These are phyloP conservation scores for Ustilago cynodontis DNA, from an alignment of 1,284 basidiomycete genomes.

Conservation along the genomic window DNA sequence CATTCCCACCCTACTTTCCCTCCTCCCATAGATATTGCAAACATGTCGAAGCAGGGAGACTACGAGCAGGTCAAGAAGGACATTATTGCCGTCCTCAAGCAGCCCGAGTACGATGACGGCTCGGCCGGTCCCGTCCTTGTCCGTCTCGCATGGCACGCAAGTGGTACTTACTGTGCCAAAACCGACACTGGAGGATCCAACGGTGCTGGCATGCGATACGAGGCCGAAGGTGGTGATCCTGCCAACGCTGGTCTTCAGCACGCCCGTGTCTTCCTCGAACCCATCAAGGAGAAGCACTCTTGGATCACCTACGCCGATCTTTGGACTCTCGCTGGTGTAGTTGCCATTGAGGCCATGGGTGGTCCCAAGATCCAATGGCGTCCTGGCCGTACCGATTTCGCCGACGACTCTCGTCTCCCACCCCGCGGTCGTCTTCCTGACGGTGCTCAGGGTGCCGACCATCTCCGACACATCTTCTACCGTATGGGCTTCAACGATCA, in stretches of 20 bases:
- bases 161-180: constrained; percentile 68
- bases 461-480: constrained; percentile 73
- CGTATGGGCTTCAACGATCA: constrained; percentile 74
- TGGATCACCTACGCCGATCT: constrained; percentile 74
- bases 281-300: constrained; percentile 73
- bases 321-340: constrained; percentile 72
- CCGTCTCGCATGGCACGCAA: constrained; percentile 68
- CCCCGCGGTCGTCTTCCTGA: constrained; percentile 73
- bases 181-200: constrained; percentile 73
- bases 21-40: no score
- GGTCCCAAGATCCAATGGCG: constrained; percentile 72
- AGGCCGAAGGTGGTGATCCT: constrained; percentile 70
- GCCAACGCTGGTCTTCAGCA: constrained; percentile 72
- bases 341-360: constrained; percentile 73
- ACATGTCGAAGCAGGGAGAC: constrained; percentile 58
- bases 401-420: constrained; percentile 67
- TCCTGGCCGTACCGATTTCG: constrained; percentile 73
- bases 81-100: constrained; percentile 64
- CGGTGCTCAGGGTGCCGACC: constrained; percentile 72
- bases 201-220: constrained; percentile 71
- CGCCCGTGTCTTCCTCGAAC: constrained; percentile 73
- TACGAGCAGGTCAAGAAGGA: constrained; percentile 66
- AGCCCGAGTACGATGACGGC: constrained; percentile 68
- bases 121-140: constrained; percentile 67
- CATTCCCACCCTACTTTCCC: no score